These are phyloP conservation scores for Solanum rostratum DNA, from an alignment of 257 asterid species.

Conservation along the genomic window DNA sequence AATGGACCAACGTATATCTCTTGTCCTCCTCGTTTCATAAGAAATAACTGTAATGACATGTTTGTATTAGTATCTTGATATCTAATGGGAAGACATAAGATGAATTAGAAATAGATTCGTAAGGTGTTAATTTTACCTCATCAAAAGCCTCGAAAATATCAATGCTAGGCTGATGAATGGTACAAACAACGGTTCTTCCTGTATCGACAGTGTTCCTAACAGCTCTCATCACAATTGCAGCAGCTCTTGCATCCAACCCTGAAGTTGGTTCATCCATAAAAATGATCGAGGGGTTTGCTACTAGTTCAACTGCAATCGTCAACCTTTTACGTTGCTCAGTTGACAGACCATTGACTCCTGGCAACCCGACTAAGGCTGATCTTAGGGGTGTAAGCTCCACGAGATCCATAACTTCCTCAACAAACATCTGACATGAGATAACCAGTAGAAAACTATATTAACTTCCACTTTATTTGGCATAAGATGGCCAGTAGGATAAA, in stretches of 20 bases:
- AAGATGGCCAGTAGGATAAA: not conserved
- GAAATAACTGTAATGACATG: conserved; percentile 24
- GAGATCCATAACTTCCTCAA: conserved; percentile 52
- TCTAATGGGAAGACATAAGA: not conserved
- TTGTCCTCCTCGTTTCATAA: conserved; percentile 62
- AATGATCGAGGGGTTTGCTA: conserved; percentile 59
- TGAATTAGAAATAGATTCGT: not conserved
- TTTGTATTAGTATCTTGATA: not conserved
- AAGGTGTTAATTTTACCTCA: conserved; percentile 20
- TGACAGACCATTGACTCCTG: conserved; percentile 55
- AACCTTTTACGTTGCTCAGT: conserved; percentile 70
- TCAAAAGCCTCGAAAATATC: conserved; percentile 65
- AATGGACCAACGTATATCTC: conserved; percentile 65
- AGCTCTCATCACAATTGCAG: conserved; percentile 61
- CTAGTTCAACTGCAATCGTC: conserved; percentile 60
- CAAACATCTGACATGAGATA: conserved; percentile 26
- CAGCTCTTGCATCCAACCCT: conserved; percentile 70
- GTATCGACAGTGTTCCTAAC: conserved; percentile 58
- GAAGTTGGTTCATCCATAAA: conserved; percentile 75
- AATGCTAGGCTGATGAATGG: conserved; percentile 66
- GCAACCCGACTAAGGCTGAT: conserved; percentile 48
- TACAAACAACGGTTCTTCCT: conserved; percentile 65
- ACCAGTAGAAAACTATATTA: not conserved
- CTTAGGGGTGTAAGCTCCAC: conserved; percentile 47
- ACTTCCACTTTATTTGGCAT: not conserved